phyloP scores from a whole-genome alignment of 2,329 filamentous ascomycete genomes.

The Monilinia laxa region DNA sequence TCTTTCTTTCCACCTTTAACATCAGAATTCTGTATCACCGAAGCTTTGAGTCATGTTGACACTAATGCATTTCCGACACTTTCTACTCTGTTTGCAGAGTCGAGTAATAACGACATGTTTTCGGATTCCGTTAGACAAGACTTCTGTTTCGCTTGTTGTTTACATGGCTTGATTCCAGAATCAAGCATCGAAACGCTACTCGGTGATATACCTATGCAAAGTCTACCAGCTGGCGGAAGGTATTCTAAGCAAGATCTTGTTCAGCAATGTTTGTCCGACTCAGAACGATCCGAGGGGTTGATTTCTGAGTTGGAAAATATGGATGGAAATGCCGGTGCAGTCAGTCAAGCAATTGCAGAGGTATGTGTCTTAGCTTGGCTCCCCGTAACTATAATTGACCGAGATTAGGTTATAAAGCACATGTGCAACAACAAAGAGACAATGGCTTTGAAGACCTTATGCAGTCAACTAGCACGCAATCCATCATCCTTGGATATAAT shows the following conservation, averaged over 20 bases:
- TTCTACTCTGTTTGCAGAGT: constrained; percentile 62
- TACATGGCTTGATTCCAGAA: constrained; percentile 81
- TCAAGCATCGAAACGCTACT: constrained; percentile 75
- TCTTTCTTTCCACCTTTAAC: constrained; percentile 59
- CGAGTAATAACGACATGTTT: constrained; percentile 52
- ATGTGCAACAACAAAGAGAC: constrained; percentile 74
- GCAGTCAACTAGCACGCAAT: constrained; percentile 69
- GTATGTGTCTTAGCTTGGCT: constrained; percentile 44
- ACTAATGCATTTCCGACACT: constrained; percentile 62
- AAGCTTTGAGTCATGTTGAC: constrained; percentile 63
- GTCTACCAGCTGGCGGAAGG: constrained; percentile 69
- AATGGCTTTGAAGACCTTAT: constrained; percentile 74
- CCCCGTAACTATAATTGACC: constrained; percentile 25
- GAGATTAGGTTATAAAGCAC: constrained; percentile 59
- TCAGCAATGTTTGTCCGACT: constrained; percentile 72
- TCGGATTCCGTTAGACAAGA: constrained; percentile 71
- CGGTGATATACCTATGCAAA: constrained; percentile 80
- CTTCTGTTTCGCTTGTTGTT: constrained; percentile 85
- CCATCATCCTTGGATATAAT: constrained; percentile 72
- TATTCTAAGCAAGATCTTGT: constrained; percentile 78
- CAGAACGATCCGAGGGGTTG: constrained; percentile 71
- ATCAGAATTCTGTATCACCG: constrained; percentile 63
- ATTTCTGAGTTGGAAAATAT: constrained; percentile 83
- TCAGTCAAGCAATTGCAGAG: constrained; percentile 74
- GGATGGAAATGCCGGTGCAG: constrained; percentile 87